These are phyloP conservation scores for Lindgomyces ingoldianus DNA, from an alignment of 495 filamentous ascomycete species.

Conservation along the genomic window DNA sequence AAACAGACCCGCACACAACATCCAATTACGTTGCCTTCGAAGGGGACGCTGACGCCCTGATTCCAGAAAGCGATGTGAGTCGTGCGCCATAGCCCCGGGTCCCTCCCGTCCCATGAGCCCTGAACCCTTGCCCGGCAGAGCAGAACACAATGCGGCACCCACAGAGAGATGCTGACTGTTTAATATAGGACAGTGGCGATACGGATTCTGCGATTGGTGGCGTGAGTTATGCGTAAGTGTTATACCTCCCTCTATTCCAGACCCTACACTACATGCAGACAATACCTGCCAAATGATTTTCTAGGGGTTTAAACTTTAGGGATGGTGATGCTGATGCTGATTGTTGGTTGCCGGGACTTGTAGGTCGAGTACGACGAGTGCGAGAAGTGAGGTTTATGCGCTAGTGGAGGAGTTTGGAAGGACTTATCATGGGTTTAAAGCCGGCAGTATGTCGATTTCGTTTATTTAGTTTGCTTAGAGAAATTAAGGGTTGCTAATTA, in stretches of 20 bases:
- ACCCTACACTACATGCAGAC: background rate
- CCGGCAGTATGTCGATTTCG: constrained; percentile 1
- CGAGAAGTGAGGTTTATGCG: background rate
- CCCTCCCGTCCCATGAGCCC: too few species aligned
- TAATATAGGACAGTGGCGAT: constrained; percentile 9
- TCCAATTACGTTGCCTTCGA: background rate
- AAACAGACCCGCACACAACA: background rate
- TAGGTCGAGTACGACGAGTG: constrained; percentile 11
- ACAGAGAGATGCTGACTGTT: background rate
- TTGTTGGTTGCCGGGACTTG: too few species aligned
- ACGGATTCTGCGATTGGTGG: constrained; percentile 14
- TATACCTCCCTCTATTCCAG: background rate
- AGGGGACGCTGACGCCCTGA: background rate
- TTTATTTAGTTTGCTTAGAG: background rate
- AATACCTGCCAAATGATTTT: background rate
- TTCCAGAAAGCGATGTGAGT: constrained; percentile 20
- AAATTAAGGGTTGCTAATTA: background rate
- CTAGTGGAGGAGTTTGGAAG: constrained; percentile 23
- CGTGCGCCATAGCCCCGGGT: background rate
- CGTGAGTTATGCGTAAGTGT: constrained; percentile 12
- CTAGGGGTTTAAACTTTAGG: background rate
- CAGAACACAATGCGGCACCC: too few species aligned
- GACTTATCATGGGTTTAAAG: constrained; percentile 27
- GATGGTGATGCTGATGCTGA: background rate
- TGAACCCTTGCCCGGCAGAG: too few species aligned